phyloP scores from a whole-genome alignment of 1,139 yeast genomes.

The Geotrichum carabidarum region DNA sequence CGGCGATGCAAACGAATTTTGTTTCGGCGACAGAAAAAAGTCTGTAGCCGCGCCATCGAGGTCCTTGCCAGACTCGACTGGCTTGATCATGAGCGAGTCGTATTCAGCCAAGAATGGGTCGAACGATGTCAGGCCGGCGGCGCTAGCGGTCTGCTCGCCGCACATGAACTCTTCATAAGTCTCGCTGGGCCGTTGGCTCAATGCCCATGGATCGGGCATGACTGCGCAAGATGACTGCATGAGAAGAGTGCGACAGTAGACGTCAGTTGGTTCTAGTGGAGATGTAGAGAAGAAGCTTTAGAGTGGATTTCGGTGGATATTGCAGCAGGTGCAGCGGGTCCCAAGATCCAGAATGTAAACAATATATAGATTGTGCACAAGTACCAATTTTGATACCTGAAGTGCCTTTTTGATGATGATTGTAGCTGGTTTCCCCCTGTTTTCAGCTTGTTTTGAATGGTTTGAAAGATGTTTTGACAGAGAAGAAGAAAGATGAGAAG shows the following conservation, averaged over 20 bases:
- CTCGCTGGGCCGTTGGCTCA: background rate
- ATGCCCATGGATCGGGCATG: background rate
- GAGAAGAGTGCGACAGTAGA: background rate
- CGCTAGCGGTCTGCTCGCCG: background rate
- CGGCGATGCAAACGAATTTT: conserved; percentile 5
- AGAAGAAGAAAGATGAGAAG: background rate
- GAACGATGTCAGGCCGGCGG: too few relatives aligned
- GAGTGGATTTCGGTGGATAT: conserved; percentile 2
- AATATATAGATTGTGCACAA: too few relatives aligned
- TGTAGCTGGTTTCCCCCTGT: too few relatives aligned
- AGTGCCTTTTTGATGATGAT: too few relatives aligned
- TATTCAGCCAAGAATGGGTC: background rate
- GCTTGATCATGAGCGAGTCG: background rate
- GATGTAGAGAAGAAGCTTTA: background rate
- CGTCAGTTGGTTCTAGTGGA: background rate
- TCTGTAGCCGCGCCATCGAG: conserved; percentile 15
- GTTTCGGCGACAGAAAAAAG: conserved; percentile 18
- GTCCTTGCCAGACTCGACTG: conserved; percentile 8
- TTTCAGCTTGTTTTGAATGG: too few relatives aligned
- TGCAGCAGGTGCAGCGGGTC: too few relatives aligned
- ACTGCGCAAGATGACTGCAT: background rate
- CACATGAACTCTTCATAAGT: background rate
- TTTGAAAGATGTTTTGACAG: too few relatives aligned
- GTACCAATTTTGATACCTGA: too few relatives aligned
- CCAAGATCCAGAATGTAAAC: too few relatives aligned